Evolutionary conservation across 2,329 filamentous ascomycete species (phyloP).

Genomic region (Sarocladium kiliense): DNA sequence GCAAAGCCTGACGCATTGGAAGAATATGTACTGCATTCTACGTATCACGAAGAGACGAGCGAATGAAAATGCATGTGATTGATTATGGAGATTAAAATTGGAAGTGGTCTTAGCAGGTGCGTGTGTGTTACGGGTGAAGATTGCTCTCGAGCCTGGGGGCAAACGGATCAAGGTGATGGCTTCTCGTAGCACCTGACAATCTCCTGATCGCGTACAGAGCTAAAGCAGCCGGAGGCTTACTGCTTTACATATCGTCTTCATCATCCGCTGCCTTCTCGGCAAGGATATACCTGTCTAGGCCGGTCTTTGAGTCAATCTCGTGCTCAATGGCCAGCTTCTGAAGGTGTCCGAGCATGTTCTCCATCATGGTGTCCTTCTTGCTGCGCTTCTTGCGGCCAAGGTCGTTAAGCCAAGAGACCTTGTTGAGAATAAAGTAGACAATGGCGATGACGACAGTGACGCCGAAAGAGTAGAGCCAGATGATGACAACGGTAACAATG

Average conservation of each 20-base stretch:
- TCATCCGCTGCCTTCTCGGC: constrained; percentile 14
- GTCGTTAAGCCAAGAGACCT: constrained; percentile 52
- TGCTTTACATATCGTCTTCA: constrained; percentile 11
- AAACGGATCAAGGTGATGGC: no score
- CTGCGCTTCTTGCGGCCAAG: constrained; percentile 59
- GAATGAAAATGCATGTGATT: no score
- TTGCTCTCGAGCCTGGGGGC: no score
- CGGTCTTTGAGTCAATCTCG: constrained; percentile 42
- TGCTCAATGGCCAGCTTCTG: constrained; percentile 60
- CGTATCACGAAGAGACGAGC: no score
- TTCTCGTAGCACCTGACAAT: no score
- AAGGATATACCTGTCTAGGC: constrained; percentile 33
- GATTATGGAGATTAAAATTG: no score
- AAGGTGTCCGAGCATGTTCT: constrained; percentile 61
- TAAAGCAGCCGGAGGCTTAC: no score
- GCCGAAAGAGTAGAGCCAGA: constrained; percentile 63
- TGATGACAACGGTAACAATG: constrained; percentile 57
- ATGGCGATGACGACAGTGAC: constrained; percentile 62
- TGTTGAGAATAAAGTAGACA: constrained; percentile 58
- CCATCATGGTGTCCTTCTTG: constrained; percentile 57
- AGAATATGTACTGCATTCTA: no score
- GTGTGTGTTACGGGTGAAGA: no score
- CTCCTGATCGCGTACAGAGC: no score
- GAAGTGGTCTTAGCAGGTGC: no score
- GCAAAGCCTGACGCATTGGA: no score